Evolutionary conservation across 1,284 basidiomycete species (phyloP), one percentile per base, ranked within the genome.

Genomic region (Meripilus lineatus): DNA sequence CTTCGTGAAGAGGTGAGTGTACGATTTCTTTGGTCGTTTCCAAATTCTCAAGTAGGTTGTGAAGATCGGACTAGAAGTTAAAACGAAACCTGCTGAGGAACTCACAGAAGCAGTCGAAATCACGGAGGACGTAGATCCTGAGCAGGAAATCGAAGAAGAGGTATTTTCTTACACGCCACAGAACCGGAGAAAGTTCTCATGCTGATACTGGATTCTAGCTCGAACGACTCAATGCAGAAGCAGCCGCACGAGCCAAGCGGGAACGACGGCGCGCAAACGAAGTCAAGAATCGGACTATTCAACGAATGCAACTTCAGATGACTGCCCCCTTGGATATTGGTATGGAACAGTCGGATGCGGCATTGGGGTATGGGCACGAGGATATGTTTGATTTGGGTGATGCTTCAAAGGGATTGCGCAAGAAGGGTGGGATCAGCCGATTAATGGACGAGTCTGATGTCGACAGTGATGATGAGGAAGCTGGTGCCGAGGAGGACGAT

Each of bases 221-320:
- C 39, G 85, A 90, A 59, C 81, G 86, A 37, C 71, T 94, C 14
- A 91, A 91, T 56, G 76, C 84, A 7, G 91, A 95, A 63, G 82
- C 81, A 20, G 64, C 76, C 40, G 77, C 84, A 24, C 81, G 84
- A 46, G 68, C 78, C 25, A 92, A 92, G 61, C 84, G 93, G 14
- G 89, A 94, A 58, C 79, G 90, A 46, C 82, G 93, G 49, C 79
- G 82, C 32, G 83, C 85, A 6, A 99, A 99, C 67, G 96, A 99
- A 68, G 73, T 89, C 56, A 91, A 89, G 65, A 75, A 82, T 26
- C 81, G 85, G 50, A 91, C 91, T 5, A 84, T 98, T 36, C 91
- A 93, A 63, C 89, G 94, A 50, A 89, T 99, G 79, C 96, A 99
- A 64, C 77, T 99, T 37, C 87, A 92, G 59, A 99, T 99, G 96